Conservation (phyloP, 257 asterid genomes). For the Linaria vulgaris region DNA sequence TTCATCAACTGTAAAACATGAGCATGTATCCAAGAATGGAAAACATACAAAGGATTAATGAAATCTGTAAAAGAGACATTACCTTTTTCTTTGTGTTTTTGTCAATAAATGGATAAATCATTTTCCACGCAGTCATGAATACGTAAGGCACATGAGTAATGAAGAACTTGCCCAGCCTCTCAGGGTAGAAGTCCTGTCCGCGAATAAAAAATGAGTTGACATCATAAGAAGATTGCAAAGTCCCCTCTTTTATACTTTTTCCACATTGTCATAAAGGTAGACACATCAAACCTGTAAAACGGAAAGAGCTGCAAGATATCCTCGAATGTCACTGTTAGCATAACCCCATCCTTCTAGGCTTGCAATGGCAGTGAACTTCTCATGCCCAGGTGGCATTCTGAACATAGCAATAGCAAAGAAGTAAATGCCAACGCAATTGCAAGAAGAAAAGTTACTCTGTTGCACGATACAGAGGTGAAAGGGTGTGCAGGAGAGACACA, state of each 20-base stretch:
- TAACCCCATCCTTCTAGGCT: conserved; percentile 85
- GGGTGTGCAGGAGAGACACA: no score
- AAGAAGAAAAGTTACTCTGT: no score
- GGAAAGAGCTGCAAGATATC: conserved; percentile 72
- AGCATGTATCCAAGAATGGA: no score
- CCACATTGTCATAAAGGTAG: background rate
- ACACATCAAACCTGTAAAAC: conserved; percentile 60
- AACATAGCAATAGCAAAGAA: background rate
- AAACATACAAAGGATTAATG: background rate
- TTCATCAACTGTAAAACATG: no score
- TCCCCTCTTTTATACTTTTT: background rate
- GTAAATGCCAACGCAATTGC: no score
- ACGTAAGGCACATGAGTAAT: conserved; percentile 72
- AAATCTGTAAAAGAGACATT: background rate
- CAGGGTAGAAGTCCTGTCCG: conserved; percentile 87
- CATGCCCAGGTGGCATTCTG: conserved; percentile 77
- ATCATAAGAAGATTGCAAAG: background rate
- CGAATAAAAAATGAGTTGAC: background rate
- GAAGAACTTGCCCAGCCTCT: conserved; percentile 78
- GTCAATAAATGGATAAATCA: conserved; percentile 82
- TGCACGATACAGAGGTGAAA: no score
- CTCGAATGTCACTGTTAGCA: conserved; percentile 65
- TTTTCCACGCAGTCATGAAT: conserved; percentile 91
- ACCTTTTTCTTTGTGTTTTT: conserved; percentile 84
- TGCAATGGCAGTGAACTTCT: conserved; percentile 76